A percentile compares a stretch with the other conserved stretches of the same genome.
phyloP scores from a whole-genome alignment of 2,329 filamentous ascomycete genomes.

The Cladobotryum protrusum region DNA sequence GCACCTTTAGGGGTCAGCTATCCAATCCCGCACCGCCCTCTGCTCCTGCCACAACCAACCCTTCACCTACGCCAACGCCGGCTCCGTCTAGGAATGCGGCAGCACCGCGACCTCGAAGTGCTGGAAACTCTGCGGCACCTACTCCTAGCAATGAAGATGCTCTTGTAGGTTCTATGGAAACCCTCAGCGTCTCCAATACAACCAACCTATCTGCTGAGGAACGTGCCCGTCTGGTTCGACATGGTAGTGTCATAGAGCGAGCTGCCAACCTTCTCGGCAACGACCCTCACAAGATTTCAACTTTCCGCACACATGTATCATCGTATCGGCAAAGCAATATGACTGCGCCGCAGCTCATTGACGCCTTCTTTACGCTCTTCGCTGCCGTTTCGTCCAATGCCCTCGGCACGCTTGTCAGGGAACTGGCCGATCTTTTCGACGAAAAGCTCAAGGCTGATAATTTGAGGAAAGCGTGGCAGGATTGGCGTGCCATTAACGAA shows the following conservation, averaged over 20 bases:
- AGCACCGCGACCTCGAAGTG: slow-evolving; percentile 11
- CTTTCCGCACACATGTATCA: slow-evolving; percentile 76
- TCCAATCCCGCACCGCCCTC: slow-evolving; percentile 36
- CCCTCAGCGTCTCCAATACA: slow-evolving; percentile 45
- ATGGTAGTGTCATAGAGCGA: slow-evolving; percentile 79
- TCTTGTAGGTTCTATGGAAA: slow-evolving; percentile 36
- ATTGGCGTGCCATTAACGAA: slow-evolving; percentile 93
- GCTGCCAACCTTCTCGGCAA: slow-evolving; percentile 76
- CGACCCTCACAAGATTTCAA: slow-evolving; percentile 64
- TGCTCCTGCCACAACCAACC: slow-evolving; percentile 17
- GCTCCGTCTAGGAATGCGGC: slow-evolving; percentile 7
- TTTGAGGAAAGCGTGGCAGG: slow-evolving; percentile 80
- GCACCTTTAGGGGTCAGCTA: slow-evolving; percentile 80
- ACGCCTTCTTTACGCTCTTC: slow-evolving; percentile 82
- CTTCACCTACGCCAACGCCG: slow-evolving; percentile 16
- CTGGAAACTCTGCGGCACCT: slow-evolving; percentile 15
- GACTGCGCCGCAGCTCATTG: slow-evolving; percentile 70
- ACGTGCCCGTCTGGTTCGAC: slow-evolving; percentile 71
- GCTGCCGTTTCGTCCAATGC: slow-evolving; percentile 69
- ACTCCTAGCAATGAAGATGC: slow-evolving; percentile 18
- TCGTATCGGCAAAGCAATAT: slow-evolving; percentile 66
- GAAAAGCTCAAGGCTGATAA: slow-evolving; percentile 66
- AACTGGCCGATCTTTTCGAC: slow-evolving; percentile 89
- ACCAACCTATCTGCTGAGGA: slow-evolving; percentile 64
- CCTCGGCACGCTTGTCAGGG: slow-evolving; percentile 81